Percentiles rank a stretch among this genome's conserved stretches.
phyloP scores from a whole-genome alignment of 169 alveolate species.

The Nephromyces sp. region DNA sequence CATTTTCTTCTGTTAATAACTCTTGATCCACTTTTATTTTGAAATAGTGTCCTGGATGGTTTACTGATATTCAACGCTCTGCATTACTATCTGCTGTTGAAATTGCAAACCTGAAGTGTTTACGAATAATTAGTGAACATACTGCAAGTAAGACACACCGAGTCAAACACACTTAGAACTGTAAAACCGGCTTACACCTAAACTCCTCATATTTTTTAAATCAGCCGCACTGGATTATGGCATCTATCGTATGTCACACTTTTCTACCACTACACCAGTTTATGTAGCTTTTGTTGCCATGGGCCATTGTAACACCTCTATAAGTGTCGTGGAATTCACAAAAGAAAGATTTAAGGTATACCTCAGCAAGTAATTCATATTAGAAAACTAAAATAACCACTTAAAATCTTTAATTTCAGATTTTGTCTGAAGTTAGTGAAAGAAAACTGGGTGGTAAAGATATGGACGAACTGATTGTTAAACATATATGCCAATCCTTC shows the following conservation, averaged over 20 bases:
- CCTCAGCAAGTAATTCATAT: slow-evolving; percentile 46
- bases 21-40: too few relatives aligned
- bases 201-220: not conserved
- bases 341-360: slow-evolving; percentile 7
- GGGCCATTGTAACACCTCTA: slow-evolving; percentile 55
- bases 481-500: slow-evolving; percentile 74
- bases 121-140: slow-evolving; percentile 84
- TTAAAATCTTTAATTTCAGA: slow-evolving; percentile 66
- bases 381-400: slow-evolving; percentile 75
- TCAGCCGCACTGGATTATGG: slow-evolving; percentile 91
- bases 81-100: slow-evolving; percentile 82
- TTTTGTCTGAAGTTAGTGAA: slow-evolving; percentile 81
- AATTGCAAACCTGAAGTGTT: slow-evolving; percentile 82
- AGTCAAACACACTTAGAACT: too few relatives aligned
- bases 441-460: slow-evolving; percentile 90
- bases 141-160: slow-evolving; percentile 78
- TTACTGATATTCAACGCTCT: slow-evolving; percentile 77
- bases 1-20: too few relatives aligned
- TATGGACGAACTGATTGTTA: slow-evolving; percentile 79
- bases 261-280: slow-evolving; percentile 53
- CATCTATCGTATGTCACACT: slow-evolving; percentile 82
- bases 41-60: slow-evolving; percentile 71
- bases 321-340: slow-evolving; percentile 86
- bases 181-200: too few relatives aligned
- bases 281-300: slow-evolving; percentile 72